Evolutionary conservation across 805 yeast species (phyloP), one percentile per base, ranked within the genome.

Genomic region (Kodamaea neixiangensis): DNA sequence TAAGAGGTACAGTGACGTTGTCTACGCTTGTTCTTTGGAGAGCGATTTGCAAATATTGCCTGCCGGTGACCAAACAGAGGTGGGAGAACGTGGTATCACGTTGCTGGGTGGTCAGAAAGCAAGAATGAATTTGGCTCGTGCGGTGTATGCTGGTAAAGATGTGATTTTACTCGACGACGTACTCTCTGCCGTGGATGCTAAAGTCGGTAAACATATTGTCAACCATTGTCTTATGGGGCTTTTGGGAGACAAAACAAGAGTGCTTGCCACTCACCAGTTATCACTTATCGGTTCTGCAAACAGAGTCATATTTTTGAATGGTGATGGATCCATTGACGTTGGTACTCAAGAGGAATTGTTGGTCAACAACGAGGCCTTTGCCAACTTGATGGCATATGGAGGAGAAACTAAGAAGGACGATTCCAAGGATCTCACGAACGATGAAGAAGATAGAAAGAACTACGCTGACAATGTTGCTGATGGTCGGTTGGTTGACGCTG

Each of bases 41-140:
- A 79, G 77, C 44, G 96, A 89, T 65, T 73, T 89, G 54, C 77
- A 79, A 5, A 75, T 81, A 40, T 68, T 89, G 22, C 86, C 87
- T 7, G 89, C 41, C 37, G 93, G 93, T 31, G 96, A 89, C 58
- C 60, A 66, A 47, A 87, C 96, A 0, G 88, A 87, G 64, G 87
- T 89, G 58, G 96, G 96, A 53, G 96, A 89, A 64, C 77, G 89
- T 63, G 96, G 96, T 59, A 83, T 89, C 41, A 87, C 94, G 0
- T 69, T 89, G 39, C 85, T 92, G 13, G 96, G 96, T 49, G 96
- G 96, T 47, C 96, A 89, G 65, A 89, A 89, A 71, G 93, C 96
- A 0, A 79, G 96, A 64, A 79, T 89, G 47, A 81, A 82, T 59
- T 69, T 89, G 52, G 96, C 96, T 2, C 77, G 96, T 63, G 86